These are phyloP conservation scores for Anisogramma anomala DNA, from an alignment of 2,329 filamentous ascomycete species.

Conservation along the genomic window DNA sequence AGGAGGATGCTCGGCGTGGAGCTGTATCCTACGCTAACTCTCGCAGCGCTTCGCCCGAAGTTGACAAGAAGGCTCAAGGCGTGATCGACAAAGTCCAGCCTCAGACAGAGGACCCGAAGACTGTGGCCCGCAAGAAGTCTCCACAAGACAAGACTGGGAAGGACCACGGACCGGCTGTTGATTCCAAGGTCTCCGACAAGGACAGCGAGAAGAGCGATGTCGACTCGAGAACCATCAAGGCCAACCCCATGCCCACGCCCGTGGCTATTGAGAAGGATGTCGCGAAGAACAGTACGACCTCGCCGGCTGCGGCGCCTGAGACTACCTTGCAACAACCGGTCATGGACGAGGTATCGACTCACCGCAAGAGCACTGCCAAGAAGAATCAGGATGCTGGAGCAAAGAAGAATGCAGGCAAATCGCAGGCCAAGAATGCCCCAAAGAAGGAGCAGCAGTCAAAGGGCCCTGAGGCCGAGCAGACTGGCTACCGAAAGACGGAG, in stretches of 20 bases:
- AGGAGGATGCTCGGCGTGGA: conserved; percentile 5
- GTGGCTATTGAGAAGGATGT: neutral
- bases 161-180: no score
- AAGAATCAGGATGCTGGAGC: neutral
- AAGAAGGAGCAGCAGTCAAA: neutral
- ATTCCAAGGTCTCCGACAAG: no score
- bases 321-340: neutral
- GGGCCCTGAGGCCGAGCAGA: neutral
- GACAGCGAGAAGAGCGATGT: neutral
- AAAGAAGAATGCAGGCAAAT: neutral
- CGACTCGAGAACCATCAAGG: neutral
- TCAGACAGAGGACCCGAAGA: neutral
- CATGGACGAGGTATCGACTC: neutral
- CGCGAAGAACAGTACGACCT: neutral
- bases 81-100: neutral
- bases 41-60: conserved; percentile 5
- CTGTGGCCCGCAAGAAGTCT: neutral
- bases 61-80: neutral
- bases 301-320: neutral
- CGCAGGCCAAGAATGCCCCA: neutral
- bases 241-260: no score
- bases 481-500: neutral
- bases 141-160: neutral
- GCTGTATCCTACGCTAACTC: neutral
- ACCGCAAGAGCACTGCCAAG: neutral